Base-by-base conservation (phyloP, 495 filamentous ascomycete species). In the Viridothelium virens region DNA sequence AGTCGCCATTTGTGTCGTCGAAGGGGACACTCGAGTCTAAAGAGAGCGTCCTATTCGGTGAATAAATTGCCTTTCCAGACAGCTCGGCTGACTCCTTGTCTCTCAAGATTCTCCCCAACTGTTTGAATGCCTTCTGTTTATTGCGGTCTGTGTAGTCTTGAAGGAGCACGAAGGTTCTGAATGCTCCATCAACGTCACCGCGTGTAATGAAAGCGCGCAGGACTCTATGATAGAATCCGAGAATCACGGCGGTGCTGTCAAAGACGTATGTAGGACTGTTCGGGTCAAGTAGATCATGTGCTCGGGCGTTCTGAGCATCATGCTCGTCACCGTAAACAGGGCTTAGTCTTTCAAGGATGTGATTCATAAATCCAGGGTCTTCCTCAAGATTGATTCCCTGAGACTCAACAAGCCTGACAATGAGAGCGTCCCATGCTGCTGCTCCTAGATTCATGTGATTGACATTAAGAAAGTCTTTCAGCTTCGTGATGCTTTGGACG, bases 321-420 rank as follows among this genome's bases (percentile, higher is more conserved):
- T 75, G 48, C 66, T 77, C 75, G 31, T 59, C 38, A 1, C 75
- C 74, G 74, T 72, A 80, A 62, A 39, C 71, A 70, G 70, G 74
- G 64, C 67, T 74, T 65, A 72, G 73, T 53, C 34, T 44, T 6
- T 61, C 70, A 62, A 70, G 79, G 7, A 83, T 63, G 14, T 67
- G 63, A 12, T 80, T 74, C 33, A 85, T 73, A 3, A 78, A 16
- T 38, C 71, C 67, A 18, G 82, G 80, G 41, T 79, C 77, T 25
- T 73, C 71, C 18, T 77, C 74, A 1, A 77, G 68, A 1, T 77
- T 63, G 12, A 83, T 48, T 14, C 76, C 74, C 38, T 76, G 77
- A 5, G 79, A 80, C 64, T 85, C 80, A 3, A 86, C n/a, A 34
- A 85, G 67, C 12, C 83, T 82, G n/a, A 80, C 67, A 33, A 83